phyloP scores from a whole-genome alignment of 2,329 filamentous ascomycete species.

The Cladosporium sp. region DNA sequence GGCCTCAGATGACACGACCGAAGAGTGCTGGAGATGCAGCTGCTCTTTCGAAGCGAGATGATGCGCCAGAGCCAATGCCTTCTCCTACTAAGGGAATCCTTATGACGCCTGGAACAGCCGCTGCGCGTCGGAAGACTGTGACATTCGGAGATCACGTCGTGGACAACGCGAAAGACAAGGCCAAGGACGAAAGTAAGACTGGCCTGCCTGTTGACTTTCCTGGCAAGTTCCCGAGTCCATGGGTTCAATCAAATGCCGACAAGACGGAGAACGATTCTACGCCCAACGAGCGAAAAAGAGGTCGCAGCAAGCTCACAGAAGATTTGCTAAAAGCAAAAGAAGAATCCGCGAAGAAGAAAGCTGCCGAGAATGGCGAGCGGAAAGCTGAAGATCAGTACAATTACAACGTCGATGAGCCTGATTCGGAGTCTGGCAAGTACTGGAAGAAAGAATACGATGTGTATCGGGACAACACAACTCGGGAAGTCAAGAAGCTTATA shows the following conservation, averaged over 20 bases:
- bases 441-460: constrained; percentile 76
- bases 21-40: constrained; percentile 27
- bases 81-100: constrained; percentile 58
- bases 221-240: constrained; percentile 50
- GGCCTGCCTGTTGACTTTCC: constrained; percentile 46
- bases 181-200: constrained; percentile 33
- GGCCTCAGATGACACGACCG: constrained; percentile 26
- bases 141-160: constrained; percentile 56
- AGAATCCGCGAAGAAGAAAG: constrained; percentile 28
- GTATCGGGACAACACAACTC: constrained; percentile 68
- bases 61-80: constrained; percentile 34
- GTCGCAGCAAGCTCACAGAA: constrained; percentile 41
- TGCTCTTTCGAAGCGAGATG: constrained; percentile 9
- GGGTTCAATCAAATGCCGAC: constrained; percentile 34
- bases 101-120: constrained; percentile 58
- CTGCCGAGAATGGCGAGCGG: not conserved
- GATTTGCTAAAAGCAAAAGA: constrained; percentile 43
- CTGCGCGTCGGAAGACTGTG: constrained; percentile 56
- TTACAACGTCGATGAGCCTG: constrained; percentile 49
- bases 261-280: constrained; percentile 32
- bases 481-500: constrained; percentile 72
- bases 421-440: constrained; percentile 70
- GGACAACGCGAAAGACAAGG: constrained; percentile 51
- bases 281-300: constrained; percentile 25
- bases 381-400: not conserved